Evolutionary conservation across 768 basidiomycete species (phyloP).

Genomic region (Terana coerulea): DNA sequence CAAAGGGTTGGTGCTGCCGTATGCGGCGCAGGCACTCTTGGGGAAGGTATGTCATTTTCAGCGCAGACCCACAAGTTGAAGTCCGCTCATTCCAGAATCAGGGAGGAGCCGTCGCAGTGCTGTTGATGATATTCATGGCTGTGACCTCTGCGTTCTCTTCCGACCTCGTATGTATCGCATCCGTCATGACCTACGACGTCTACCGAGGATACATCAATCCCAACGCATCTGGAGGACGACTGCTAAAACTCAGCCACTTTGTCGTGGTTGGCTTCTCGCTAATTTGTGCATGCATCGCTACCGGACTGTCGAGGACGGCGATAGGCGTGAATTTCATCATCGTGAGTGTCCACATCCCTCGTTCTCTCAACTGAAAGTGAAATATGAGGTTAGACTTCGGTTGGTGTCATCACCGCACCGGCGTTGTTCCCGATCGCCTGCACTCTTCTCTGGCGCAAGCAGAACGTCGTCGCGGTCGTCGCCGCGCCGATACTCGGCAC

Average conservation of each 20-base stretch:
- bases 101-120: conserved; percentile 25
- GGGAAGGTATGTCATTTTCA: conserved; percentile 18
- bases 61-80: no score
- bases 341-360: background rate
- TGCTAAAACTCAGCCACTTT: conserved; percentile 10
- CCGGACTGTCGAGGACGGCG: conserved; percentile 10
- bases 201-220: conserved; percentile 13
- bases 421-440: conserved; percentile 12
- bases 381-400: background rate
- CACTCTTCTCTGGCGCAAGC: conserved; percentile 14
- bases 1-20: conserved; percentile 27
- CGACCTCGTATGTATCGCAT: conserved; percentile 14
- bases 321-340: conserved; percentile 16
- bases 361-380: background rate
- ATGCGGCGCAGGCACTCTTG: conserved; percentile 24
- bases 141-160: conserved; percentile 26
- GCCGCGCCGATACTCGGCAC: conserved; percentile 11
- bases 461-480: conserved; percentile 10
- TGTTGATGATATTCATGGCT: conserved; percentile 29
- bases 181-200: conserved; percentile 20
- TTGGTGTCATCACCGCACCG: conserved; percentile 11
- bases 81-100: no score
- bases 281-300: conserved; percentile 10
- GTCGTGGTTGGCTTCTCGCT: conserved; percentile 6
- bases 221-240: conserved; percentile 6